Conservation (phyloP, 140 eudicot species). For the Ambrosia hybrid region DNA sequence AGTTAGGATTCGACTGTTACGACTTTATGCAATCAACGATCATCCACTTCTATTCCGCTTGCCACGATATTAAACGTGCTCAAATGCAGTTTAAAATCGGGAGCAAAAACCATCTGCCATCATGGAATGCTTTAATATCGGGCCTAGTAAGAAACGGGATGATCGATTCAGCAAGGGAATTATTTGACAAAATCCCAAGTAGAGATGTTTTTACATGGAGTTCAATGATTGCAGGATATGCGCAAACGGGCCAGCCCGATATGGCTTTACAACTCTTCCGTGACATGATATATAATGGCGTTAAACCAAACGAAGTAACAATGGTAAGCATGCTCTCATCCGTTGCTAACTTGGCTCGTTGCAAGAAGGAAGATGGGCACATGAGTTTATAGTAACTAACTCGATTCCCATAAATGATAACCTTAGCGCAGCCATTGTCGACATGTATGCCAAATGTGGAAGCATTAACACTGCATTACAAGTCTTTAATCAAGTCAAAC, state of each 20-base stretch:
- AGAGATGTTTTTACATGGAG: constrained; percentile 90
- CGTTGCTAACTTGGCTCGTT: constrained; percentile 24
- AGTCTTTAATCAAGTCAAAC: constrained; percentile 24
- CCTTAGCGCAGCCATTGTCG: constrained; percentile 57
- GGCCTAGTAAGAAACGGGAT: constrained; percentile 63
- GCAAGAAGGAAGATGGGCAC: constrained; percentile 23
- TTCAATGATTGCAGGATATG: constrained; percentile 81
- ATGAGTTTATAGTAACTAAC: constrained; percentile 27
- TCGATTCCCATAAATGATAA: constrained; percentile 67
- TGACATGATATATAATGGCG: constrained; percentile 32
- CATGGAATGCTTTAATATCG: constrained; percentile 77
- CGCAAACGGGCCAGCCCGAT: constrained; percentile 38
- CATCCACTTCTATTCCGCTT: constrained; percentile 68
- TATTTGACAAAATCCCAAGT: constrained; percentile 64
- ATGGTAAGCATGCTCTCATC: constrained; percentile 44
- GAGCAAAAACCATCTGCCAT: constrained; percentile 51
- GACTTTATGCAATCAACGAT: constrained; percentile 70
- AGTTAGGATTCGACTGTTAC: constrained; percentile 31
- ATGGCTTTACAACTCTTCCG: constrained; percentile 16
- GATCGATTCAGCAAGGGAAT: constrained; percentile 53
- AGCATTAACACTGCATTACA: constrained; percentile 23
- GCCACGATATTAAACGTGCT: constrained; percentile 49
- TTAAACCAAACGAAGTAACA: constrained; percentile 35
- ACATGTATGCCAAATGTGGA: constrained; percentile 41
- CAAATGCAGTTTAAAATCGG: constrained; percentile 58